A percentile compares a stretch with the other conserved stretches of the same genome.
Evolutionary conservation across 768 basidiomycete genomes (phyloP).

Genomic region (Paxillus involutus): DNA sequence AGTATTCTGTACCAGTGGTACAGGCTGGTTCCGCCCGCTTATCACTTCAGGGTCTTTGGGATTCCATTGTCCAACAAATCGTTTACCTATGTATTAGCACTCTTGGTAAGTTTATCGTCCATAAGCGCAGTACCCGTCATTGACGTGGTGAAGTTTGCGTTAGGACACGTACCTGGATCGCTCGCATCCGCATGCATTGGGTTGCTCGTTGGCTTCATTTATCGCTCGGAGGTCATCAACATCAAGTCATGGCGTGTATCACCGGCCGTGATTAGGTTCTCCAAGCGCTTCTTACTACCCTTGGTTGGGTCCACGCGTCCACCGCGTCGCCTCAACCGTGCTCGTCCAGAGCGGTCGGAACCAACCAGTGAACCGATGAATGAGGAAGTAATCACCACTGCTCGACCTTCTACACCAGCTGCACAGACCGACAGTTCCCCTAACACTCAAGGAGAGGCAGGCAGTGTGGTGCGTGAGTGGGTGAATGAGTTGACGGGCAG

Average conservation of each 20-base stretch:
- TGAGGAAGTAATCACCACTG: conserved; percentile 67
- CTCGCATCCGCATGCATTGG: conserved; percentile 62
- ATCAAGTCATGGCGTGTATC: conserved; percentile 82
- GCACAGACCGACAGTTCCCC: conserved; percentile 21
- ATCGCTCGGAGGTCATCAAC: conserved; percentile 79
- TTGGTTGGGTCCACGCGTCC: conserved; percentile 64
- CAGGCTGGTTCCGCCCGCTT: conserved; percentile 72
- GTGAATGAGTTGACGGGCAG: conserved; percentile 77
- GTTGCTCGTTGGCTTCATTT: conserved; percentile 69
- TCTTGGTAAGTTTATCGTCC: conserved; percentile 51
- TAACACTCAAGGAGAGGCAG: conserved; percentile 26
- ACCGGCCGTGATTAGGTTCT: conserved; percentile 51
- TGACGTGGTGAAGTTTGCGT: conserved; percentile 52
- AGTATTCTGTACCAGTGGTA: conserved; percentile 82
- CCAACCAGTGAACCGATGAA: conserved; percentile 30
- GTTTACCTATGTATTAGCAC: conserved; percentile 67
- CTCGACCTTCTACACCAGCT: conserved; percentile 37
- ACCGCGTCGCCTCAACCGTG: conserved; percentile 69
- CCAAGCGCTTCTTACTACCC: conserved; percentile 59
- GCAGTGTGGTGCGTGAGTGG: conserved; percentile 70
- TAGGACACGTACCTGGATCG: conserved; percentile 69
- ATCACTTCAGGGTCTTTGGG: conserved; percentile 76
- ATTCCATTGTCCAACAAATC: conserved; percentile 75
- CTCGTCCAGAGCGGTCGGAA: conserved; percentile 57
- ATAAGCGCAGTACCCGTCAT: not conserved